Evolutionary conservation across 305 asterid species (phyloP).

Genomic region (Rubia balearica): DNA sequence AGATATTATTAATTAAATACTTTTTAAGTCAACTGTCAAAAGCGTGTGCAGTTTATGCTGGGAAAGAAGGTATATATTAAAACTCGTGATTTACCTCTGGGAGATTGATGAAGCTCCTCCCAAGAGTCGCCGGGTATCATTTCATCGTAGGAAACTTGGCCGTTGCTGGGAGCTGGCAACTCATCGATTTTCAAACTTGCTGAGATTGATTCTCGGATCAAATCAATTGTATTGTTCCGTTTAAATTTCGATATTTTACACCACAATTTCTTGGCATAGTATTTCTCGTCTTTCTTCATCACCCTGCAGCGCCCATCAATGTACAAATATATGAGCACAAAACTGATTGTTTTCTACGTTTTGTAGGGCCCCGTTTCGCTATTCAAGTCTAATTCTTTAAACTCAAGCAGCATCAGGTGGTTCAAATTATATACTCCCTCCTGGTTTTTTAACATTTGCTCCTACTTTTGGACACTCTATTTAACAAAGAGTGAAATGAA

Average conservation of each 20-base stretch:
- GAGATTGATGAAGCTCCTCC: conserved; percentile 34
- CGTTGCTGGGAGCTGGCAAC: background rate
- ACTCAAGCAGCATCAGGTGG: no score
- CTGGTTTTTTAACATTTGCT: no score
- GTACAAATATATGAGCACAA: background rate
- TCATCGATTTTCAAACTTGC: background rate
- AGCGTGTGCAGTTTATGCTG: no score
- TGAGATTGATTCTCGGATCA: conserved; percentile 36
- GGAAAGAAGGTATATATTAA: no score
- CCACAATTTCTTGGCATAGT: conserved; percentile 49
- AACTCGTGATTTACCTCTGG: background rate
- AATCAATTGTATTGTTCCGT: conserved; percentile 34
- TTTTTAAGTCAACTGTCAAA: no score
- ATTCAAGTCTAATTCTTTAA: no score
- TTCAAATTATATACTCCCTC: no score
- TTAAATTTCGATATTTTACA: conserved; percentile 56
- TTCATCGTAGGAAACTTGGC: conserved; percentile 48
- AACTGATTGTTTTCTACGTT: background rate
- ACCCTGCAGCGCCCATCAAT: conserved; percentile 27
- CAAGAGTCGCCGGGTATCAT: conserved; percentile 63
- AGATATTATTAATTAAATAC: no score
- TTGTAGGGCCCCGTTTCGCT: no score
- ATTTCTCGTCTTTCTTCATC: conserved; percentile 65
- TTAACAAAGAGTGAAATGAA: no score
- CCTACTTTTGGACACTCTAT: no score